Percentiles rank a stretch among this genome's conserved stretches.
Evolutionary conservation across 805 yeast genomes (phyloP).

Genomic region (Candida khao-thaluensis): DNA sequence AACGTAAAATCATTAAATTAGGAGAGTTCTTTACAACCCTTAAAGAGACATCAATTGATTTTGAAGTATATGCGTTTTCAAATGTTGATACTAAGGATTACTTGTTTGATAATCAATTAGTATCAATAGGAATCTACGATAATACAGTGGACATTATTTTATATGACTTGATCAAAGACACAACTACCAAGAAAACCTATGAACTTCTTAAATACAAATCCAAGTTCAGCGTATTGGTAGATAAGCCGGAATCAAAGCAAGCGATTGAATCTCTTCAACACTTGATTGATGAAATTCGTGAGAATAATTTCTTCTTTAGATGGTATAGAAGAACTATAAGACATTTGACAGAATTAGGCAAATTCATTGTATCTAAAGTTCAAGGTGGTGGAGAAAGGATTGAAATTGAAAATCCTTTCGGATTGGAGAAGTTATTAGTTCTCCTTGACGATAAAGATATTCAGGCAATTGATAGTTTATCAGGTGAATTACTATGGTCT

Average conservation of each 20-base stretch:
- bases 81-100: slow-evolving; percentile 8
- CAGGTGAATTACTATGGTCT: slow-evolving; percentile 44
- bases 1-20: slow-evolving; percentile 13
- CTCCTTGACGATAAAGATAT: slow-evolving; percentile 23
- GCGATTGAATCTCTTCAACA: slow-evolving; percentile 30
- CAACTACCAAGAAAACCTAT: neutral
- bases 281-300: slow-evolving; percentile 28
- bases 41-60: slow-evolving; percentile 13
- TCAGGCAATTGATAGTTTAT: slow-evolving; percentile 41
- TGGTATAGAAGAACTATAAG: slow-evolving; percentile 30
- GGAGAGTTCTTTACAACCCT: slow-evolving; percentile 10
- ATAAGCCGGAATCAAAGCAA: slow-evolving; percentile 30
- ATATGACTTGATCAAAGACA: slow-evolving; percentile 9
- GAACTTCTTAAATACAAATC: slow-evolving; percentile 4
- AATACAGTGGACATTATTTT: neutral
- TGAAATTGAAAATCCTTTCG: slow-evolving; percentile 20
- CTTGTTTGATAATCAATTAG: slow-evolving; percentile 10
- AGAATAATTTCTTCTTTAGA: slow-evolving; percentile 21
- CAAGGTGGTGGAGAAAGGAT: slow-evolving; percentile 9
- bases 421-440: slow-evolving; percentile 33
- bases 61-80: slow-evolving; percentile 12
- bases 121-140: slow-evolving; percentile 7
- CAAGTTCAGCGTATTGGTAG: slow-evolving; percentile 17
- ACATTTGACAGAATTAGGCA: slow-evolving; percentile 37
- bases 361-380: slow-evolving; percentile 17